Percentiles rank a stretch among this genome's conserved stretches.
Conservation (phyloP, 164 flowering plant species). For the Nymphaea colorata region DNA sequence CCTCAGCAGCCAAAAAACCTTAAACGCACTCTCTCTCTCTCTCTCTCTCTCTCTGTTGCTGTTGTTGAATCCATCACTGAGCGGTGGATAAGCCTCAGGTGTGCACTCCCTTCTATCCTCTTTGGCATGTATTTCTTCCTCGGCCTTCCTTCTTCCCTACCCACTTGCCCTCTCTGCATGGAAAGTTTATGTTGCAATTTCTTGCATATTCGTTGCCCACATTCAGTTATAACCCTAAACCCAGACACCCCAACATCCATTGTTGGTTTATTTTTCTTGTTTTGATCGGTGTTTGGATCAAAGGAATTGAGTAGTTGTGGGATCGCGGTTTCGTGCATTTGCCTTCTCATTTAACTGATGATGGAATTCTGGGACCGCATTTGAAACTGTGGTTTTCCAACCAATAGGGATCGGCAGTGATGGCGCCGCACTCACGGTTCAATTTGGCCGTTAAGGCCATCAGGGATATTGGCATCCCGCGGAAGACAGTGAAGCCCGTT, state of each 20-base stretch:
- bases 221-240: not conserved
- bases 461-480: slow-evolving; percentile 33
- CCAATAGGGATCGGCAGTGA: not conserved
- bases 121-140: not conserved
- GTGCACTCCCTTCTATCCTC: not conserved
- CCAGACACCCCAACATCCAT: not conserved
- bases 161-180: too few relatives aligned
- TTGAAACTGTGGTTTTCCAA: not conserved
- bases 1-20: too few relatives aligned
- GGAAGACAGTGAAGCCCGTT: slow-evolving; percentile 25
- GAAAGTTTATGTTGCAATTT: too few relatives aligned
- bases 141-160: not conserved
- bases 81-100: too few relatives aligned
- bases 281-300: not conserved
- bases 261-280: too few relatives aligned
- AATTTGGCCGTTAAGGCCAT: slow-evolving; percentile 37
- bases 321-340: not conserved
- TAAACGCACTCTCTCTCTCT: too few relatives aligned
- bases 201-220: not conserved
- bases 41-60: too few relatives aligned
- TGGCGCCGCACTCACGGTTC: not conserved
- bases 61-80: too few relatives aligned
- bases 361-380: not conserved
- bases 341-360: not conserved
- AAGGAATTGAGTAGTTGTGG: not conserved